A percentile compares a stretch with the other conserved stretches of the same genome.
These are phyloP conservation scores for Phylloporus sp. DNA, from an alignment of 768 basidiomycete genomes.

Conservation along the genomic window DNA sequence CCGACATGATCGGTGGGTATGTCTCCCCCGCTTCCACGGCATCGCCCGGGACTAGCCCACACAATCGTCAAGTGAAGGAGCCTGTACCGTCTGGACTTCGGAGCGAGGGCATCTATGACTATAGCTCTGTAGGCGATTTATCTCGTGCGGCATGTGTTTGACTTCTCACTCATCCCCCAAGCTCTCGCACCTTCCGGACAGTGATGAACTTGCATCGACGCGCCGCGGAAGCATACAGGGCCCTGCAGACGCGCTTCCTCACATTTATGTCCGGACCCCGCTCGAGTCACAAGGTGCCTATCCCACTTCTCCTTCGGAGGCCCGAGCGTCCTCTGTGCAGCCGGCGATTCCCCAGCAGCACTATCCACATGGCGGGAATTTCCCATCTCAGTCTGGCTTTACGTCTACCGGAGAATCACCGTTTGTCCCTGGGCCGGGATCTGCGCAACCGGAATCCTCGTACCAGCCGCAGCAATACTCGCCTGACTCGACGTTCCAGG, in stretches of 20 bases:
- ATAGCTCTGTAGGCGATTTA: slow-evolving; percentile 17
- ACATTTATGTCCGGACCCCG: slow-evolving; percentile 20
- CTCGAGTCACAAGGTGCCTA: slow-evolving; percentile 16
- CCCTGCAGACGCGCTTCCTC: slow-evolving; percentile 18
- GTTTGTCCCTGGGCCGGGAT: slow-evolving; percentile 14
- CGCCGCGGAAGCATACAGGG: slow-evolving; percentile 27
- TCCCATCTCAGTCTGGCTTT: slow-evolving; percentile 11
- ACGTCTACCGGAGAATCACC: slow-evolving; percentile 13
- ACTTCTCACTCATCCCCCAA: slow-evolving; percentile 2
- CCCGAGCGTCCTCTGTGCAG: slow-evolving; percentile 11
- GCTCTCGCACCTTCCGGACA: slow-evolving; percentile 23
- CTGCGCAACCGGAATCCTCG: slow-evolving; percentile 8
- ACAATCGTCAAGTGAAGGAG: slow-evolving; percentile 23
- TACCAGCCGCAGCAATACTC: slow-evolving; percentile 17
- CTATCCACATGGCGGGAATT: slow-evolving; percentile 14
- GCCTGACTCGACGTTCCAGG: slow-evolving; percentile 15
- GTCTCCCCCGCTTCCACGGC: slow-evolving; percentile 43
- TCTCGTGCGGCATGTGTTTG: not conserved
- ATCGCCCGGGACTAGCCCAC: slow-evolving; percentile 37
- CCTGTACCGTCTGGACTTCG: slow-evolving; percentile 19
- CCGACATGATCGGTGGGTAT: slow-evolving; percentile 30
- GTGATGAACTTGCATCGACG: slow-evolving; percentile 15
- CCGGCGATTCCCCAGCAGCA: slow-evolving; percentile 15
- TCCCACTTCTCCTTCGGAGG: slow-evolving; percentile 16
- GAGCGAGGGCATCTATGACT: slow-evolving; percentile 26